Percentiles rank a stretch among this genome's conserved stretches.
Evolutionary conservation across 2,329 filamentous ascomycete genomes (phyloP).

Genomic region (Hypoxylon sp.): DNA sequence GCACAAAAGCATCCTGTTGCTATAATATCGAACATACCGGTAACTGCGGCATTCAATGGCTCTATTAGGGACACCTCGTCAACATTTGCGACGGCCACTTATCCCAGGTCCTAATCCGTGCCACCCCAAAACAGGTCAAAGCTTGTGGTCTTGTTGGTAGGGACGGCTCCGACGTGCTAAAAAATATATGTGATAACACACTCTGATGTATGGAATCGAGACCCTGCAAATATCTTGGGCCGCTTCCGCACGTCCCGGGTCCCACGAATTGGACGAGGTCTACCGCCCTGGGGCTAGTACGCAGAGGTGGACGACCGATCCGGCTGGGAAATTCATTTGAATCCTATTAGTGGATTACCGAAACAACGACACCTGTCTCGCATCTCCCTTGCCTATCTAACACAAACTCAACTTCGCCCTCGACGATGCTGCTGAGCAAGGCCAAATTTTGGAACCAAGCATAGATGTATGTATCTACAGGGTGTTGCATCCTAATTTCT

Average conservation of each 20-base stretch:
- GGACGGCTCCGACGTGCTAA: slow-evolving; percentile 18
- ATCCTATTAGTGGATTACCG: slow-evolving; percentile 27
- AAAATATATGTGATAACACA: slow-evolving; percentile 14
- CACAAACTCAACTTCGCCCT: slow-evolving; percentile 36
- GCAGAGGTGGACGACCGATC: slow-evolving; percentile 18
- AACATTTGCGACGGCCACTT: slow-evolving; percentile 27
- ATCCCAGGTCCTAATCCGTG: slow-evolving; percentile 13
- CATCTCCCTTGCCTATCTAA: slow-evolving; percentile 47
- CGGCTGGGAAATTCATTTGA: slow-evolving; percentile 31
- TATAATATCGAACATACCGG: slow-evolving; percentile 48
- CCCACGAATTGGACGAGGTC: slow-evolving; percentile 21
- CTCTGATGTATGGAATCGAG: background rate
- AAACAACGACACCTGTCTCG: slow-evolving; percentile 28
- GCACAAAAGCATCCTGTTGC: slow-evolving; percentile 42
- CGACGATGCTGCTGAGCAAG: slow-evolving; percentile 39
- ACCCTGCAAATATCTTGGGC: slow-evolving; percentile 18
- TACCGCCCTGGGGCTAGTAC: slow-evolving; percentile 23
- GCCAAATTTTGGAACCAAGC: slow-evolving; percentile 49
- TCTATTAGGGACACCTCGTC: slow-evolving; percentile 19
- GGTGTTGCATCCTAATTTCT: slow-evolving; percentile 44
- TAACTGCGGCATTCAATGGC: slow-evolving; percentile 32
- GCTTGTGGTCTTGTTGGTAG: slow-evolving; percentile 17
- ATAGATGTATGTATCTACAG: slow-evolving; percentile 52
- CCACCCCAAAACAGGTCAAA: slow-evolving; percentile 6
- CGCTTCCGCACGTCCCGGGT: slow-evolving; percentile 5